phyloP scores from a whole-genome alignment of 768 basidiomycete species.

The Boletus rubropictus region DNA sequence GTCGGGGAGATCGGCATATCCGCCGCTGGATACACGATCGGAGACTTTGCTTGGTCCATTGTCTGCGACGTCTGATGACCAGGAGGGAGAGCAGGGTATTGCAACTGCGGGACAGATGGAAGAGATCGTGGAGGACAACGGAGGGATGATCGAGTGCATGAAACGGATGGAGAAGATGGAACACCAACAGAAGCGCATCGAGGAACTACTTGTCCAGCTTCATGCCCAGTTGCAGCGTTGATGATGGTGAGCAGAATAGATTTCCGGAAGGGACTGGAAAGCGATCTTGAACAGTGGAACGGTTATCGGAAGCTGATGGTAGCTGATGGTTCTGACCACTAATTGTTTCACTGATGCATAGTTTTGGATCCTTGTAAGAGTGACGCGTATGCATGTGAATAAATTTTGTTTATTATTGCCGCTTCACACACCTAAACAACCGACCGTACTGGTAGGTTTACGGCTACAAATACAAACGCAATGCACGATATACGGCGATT shows the following conservation, averaged over 20 bases:
- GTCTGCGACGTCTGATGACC: constrained; percentile 27
- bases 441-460: constrained; percentile 3
- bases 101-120: constrained; percentile 26
- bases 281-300: neutral
- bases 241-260: neutral
- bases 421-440: neutral
- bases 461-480: constrained; percentile 15
- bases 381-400: neutral
- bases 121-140: constrained; percentile 24
- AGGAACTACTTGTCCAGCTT: constrained; percentile 39
- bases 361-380: neutral
- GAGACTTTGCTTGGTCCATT: constrained; percentile 17
- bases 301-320: too few species aligned
- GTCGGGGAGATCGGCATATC: constrained; percentile 12
- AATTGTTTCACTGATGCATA: too few species aligned
- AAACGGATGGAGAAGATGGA: constrained; percentile 39
- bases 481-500: neutral
- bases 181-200: constrained; percentile 42
- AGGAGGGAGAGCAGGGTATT: constrained; percentile 7
- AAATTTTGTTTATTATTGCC: neutral
- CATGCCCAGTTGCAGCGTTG: constrained; percentile 12
- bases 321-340: too few species aligned
- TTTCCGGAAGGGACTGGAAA: neutral
- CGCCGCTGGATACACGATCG: constrained; percentile 21
- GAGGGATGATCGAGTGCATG: constrained; percentile 25